Evolutionary conservation across 2,329 filamentous ascomycete genomes (phyloP).

Genomic region (Aspergillus uvarum): DNA sequence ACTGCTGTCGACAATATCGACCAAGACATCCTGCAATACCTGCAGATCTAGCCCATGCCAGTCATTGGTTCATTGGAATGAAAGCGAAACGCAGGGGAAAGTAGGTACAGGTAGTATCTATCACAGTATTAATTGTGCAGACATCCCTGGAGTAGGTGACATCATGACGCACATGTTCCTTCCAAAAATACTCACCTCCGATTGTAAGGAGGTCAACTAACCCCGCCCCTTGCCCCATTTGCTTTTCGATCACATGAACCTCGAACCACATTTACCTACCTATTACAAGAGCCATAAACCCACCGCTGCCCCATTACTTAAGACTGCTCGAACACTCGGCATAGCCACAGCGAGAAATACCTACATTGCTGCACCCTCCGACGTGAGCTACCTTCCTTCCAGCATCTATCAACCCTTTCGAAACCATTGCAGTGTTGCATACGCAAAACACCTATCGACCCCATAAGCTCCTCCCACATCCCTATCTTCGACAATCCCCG

Average conservation of each 20-base stretch:
- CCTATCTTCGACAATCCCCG: background rate
- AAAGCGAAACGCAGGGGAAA: background rate
- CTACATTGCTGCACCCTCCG: background rate
- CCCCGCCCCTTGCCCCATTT: background rate
- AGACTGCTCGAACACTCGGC: background rate
- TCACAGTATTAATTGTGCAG: background rate
- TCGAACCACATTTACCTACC: background rate
- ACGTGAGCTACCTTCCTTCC: background rate
- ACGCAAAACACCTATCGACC: background rate
- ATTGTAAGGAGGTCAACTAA: background rate
- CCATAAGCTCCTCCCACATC: background rate
- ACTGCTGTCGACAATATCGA: background rate
- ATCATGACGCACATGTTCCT: conserved; percentile 2
- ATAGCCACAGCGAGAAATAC: background rate
- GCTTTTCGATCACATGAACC: background rate
- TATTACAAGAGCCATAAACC: background rate
- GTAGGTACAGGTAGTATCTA: background rate
- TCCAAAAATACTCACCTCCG: background rate
- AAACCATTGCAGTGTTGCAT: background rate
- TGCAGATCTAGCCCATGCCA: background rate
- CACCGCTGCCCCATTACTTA: background rate
- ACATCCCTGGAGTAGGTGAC: background rate
- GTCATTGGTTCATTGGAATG: background rate
- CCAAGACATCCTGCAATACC: conserved; percentile 6
- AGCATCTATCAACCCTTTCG: background rate